Conservation (phyloP, 2,329 filamentous ascomycete species). For the Diplodia mutila region DNA sequence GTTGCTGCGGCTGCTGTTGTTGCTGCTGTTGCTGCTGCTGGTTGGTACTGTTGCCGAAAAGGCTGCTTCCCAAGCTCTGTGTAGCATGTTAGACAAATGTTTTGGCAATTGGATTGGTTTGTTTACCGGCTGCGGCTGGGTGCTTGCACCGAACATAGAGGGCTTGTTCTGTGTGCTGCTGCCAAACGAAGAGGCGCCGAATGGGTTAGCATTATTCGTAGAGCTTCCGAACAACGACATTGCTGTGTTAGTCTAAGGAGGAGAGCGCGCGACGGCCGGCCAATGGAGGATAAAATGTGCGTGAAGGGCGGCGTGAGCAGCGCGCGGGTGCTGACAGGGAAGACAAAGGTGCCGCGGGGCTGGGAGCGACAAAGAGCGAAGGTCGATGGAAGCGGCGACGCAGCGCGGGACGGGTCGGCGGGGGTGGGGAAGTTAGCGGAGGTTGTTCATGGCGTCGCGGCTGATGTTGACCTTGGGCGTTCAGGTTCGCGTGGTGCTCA, state of each 20-base stretch:
- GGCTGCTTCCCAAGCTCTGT: conserved; percentile 33
- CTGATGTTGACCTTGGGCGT: conserved; percentile 2
- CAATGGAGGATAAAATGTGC: not conserved
- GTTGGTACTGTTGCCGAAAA: conserved; percentile 46
- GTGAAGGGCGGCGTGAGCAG: not conserved
- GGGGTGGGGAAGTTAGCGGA: not conserved
- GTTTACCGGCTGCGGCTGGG: conserved; percentile 8
- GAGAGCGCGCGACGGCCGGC: not conserved
- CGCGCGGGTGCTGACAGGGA: not conserved
- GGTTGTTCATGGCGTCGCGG: not conserved
- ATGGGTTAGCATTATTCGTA: conserved; percentile 1
- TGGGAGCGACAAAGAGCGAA: not conserved
- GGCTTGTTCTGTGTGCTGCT: conserved; percentile 24
- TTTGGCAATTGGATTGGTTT: not conserved
- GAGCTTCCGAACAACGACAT: conserved; percentile 16
- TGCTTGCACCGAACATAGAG: conserved; percentile 8
- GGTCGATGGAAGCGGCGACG: not conserved
- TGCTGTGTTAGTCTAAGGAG: not conserved
- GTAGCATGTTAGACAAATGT: not conserved
- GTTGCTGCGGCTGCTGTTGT: conserved; percentile 22
- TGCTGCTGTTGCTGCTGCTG: conserved; percentile 23
- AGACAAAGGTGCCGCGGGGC: not conserved
- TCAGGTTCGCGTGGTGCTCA: conserved; percentile 11
- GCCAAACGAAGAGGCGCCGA: conserved; percentile 13
- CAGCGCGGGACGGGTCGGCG: not conserved